Evolutionary conservation across 805 yeast genomes (phyloP), one percentile per base, ranked within the genome.

Genomic region (Ogataea methanolica): DNA sequence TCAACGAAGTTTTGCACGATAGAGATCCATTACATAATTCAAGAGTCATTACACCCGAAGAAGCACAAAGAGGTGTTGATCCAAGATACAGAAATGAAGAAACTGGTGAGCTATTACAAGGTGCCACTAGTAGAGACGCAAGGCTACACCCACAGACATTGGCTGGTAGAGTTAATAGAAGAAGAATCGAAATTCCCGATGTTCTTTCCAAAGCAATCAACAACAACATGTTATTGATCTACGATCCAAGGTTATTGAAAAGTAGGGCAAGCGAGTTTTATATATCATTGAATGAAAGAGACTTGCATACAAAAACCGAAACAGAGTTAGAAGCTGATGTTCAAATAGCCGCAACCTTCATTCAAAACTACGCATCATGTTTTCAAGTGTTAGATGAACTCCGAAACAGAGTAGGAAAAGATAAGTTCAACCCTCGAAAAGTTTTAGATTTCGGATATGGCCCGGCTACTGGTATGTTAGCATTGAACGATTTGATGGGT

Each of bases 391-490:
- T 94, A 36, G 61, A 63, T 26, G 98, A 92, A 55, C 67, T 90
- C 34, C 72, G 78, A 54, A 71, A 73, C 39, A 71, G 91, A 37
- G 63, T 74, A 19, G 85, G 82, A 0, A 66, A 61, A 6, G 69
- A 68, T 0, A 59, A 60, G 42, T 87, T 89, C 69, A 64, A 64
- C 21, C 97, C 97, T 0, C 59, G 74, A 29, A 70, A 78, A 5
- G 78, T 94, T 0, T 70, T 94, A 43, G 95, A 88, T 59, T 78
- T 88, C 14, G 92, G 96, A 0, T 82, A 76, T 60, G 98, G 99
- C 0, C 98, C 99, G 1, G 92, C 89, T 2, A 84, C 95, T 0
- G 97, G 97, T 2, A 81, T 94, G 72, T 68, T 91, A 15, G 98
- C 96, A 0, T 70, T 90, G 44, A 88, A 91, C 60, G 96, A 90